These are phyloP conservation scores for Lomentospora prolificans DNA, from an alignment of 2,329 filamentous ascomycete species.

Conservation along the genomic window DNA sequence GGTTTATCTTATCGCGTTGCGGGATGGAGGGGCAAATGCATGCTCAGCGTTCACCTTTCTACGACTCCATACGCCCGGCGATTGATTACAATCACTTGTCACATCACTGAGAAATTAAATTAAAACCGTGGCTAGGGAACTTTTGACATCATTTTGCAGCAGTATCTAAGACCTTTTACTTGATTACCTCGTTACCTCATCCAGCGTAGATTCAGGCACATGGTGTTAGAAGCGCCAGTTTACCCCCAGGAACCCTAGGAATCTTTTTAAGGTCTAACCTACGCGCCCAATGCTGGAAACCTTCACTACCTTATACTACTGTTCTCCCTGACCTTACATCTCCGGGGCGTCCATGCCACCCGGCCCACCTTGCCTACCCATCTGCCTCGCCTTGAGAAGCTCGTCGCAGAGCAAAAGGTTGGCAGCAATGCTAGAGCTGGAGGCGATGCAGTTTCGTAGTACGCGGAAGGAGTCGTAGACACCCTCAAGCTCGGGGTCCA, in stretches of 20 bases:
- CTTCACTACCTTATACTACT: slow-evolving; percentile 3
- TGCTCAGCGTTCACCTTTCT: neutral
- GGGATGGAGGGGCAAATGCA: neutral
- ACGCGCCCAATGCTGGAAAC: neutral
- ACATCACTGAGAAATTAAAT: too few species aligned
- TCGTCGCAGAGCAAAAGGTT: slow-evolving; percentile 95
- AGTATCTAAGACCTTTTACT: neutral
- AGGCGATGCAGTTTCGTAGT: slow-evolving; percentile 84
- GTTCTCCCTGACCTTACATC: slow-evolving; percentile 28
- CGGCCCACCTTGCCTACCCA: slow-evolving; percentile 59
- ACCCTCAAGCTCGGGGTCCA: slow-evolving; percentile 88
- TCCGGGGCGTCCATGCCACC: slow-evolving; percentile 55
- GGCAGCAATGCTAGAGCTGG: slow-evolving; percentile 86
- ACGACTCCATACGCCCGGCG: too few species aligned
- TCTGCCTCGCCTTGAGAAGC: slow-evolving; percentile 93
- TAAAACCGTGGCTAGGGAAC: neutral
- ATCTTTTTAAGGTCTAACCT: slow-evolving; percentile 2
- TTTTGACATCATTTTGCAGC: neutral
- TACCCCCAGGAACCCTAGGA: neutral
- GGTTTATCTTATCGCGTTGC: slow-evolving; percentile 20
- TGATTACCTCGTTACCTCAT: neutral
- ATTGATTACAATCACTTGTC: too few species aligned
- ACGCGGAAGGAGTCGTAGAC: slow-evolving; percentile 96
- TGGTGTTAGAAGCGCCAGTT: neutral
- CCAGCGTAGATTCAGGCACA: neutral